Evolutionary conservation across 768 basidiomycete genomes (phyloP), one percentile per base, ranked within the genome.

Genomic region (Russula ochroleuca): DNA sequence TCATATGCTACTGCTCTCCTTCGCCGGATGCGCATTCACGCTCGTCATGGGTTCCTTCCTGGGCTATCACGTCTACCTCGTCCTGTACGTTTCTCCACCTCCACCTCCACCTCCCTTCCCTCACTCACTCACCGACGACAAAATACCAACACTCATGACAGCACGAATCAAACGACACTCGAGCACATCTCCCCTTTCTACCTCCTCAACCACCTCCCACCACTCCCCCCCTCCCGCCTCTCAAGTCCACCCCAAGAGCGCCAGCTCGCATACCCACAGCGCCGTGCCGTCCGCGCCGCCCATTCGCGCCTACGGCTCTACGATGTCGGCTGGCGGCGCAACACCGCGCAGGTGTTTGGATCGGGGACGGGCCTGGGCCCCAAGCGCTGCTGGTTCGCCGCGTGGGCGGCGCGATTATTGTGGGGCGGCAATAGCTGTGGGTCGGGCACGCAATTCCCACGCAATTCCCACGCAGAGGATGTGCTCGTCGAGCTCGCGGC

Each of bases 111-210:
- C 17, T 21, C 28, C 53, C 41, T 60, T n/a, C n/a, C n/a, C n/a
- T n/a, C n/a, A n/a, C n/a, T n/a, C n/a, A 43, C 28, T 28, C 28
- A 28, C 28, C 31, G 5, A 17, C 23, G 17, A 50, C 49, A 31
- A 50, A 17, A 10, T 17, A 31, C 49, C 23, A 3, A 23, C 21
- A 23, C 8, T n/a, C 35, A 11, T 35, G 35, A n/a, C 64, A 92
- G 90, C 40, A 91, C 86, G 31, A 93, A 93, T 71, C 89, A 92
- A 75, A 92, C 91, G n/a, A 93, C 91, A 0, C 66, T 92, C 23
- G 91, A 93, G 70, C 79, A 84, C 61, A 78, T 92, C 43, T 84
- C 89, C 0, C 89, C 89, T 1, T 92, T 88, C 72, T 72, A 88
- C 31, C 78, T 93, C 15, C 78, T 94, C 56, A 83, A 86, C 59